Evolutionary conservation across 345 rosid genomes (phyloP), one percentile per base, ranked within the genome.

Genomic region (Anacardium occidentale): DNA sequence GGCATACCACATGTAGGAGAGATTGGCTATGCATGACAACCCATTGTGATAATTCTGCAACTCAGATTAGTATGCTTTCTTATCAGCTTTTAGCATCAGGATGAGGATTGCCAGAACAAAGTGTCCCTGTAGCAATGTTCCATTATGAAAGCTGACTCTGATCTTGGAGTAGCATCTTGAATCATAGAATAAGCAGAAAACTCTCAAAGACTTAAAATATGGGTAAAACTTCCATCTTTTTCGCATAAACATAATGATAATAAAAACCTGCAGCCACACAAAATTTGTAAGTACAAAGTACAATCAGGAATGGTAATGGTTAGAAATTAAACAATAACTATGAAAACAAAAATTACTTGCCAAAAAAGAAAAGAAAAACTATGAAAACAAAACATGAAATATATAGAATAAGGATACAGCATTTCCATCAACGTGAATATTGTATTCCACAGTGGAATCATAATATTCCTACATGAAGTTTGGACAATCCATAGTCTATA

Each of bases 71-170:
- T 91, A 83, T 62, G 74, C 81, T 72, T 75, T 84, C 76, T 87
- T 91, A 60, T 62, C 82, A 52, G 64, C 81, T 85, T 83, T 92
- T 66, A 87, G 80, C 83, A 88, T 92, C 99, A 71, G 98, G 99
- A 71, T 95, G 99, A 75, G 84, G 86, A 78, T 81, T 75, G 47
- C 97, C 87, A 60, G 89, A 89, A 77, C 89, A 76, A 82, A 74
- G 77, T 77, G 62, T 90, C 86, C 99, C 99, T 95, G 93, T 82
- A 79, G 74, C 77, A 87, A 68, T 61, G 68, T 75, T 81, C 71
- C 52, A 83, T 84, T 64, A 76, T 71, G 79, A 67, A 66, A 63
- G 70, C 76, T 50, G 47, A 64, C 55, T 77, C 70, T n/a, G 74
- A 62, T 34, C 69, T 53, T 52, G 48, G 25, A 74, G 53, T 59